A percentile compares a stretch with the other conserved stretches of the same genome.
phyloP scores from a whole-genome alignment of 1,284 basidiomycete species.

The Xerocomus amazonicus region DNA sequence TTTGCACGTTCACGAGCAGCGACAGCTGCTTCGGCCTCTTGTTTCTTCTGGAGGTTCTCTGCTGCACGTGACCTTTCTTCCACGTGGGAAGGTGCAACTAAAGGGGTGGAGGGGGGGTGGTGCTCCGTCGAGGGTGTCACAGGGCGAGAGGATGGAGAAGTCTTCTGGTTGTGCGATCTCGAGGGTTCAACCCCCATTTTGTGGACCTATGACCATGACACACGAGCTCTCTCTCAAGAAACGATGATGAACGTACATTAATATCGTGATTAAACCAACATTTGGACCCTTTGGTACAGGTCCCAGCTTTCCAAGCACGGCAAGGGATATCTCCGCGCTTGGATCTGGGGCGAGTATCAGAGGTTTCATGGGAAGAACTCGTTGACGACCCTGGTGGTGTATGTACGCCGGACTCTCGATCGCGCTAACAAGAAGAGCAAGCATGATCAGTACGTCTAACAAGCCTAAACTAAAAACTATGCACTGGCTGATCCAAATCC shows the following conservation, averaged over 20 bases:
- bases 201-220: conserved; percentile 1
- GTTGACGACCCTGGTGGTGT: neutral
- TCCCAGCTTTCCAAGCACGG: conserved; percentile 31
- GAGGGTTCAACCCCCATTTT: conserved; percentile 1
- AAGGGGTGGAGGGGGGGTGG: neutral
- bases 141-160: neutral
- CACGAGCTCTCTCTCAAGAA: neutral
- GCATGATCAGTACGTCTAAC: neutral
- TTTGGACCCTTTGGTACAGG: conserved; percentile 27
- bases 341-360: conserved; percentile 17
- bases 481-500: neutral
- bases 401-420: neutral
- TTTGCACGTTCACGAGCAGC: too few species aligned
- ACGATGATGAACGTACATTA: conserved; percentile 19
- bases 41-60: neutral
- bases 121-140: neutral
- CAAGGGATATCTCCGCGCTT: conserved; percentile 24
- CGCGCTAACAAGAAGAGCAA: neutral
- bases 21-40: conserved; percentile 11
- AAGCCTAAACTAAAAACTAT: neutral
- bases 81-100: neutral
- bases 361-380: conserved; percentile 3
- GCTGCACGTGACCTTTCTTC: neutral
- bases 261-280: conserved; percentile 26
- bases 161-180: conserved; percentile 1